These are phyloP conservation scores for Cladosporium sp. DNA, from an alignment of 2,329 filamentous ascomycete species.

Conservation along the genomic window DNA sequence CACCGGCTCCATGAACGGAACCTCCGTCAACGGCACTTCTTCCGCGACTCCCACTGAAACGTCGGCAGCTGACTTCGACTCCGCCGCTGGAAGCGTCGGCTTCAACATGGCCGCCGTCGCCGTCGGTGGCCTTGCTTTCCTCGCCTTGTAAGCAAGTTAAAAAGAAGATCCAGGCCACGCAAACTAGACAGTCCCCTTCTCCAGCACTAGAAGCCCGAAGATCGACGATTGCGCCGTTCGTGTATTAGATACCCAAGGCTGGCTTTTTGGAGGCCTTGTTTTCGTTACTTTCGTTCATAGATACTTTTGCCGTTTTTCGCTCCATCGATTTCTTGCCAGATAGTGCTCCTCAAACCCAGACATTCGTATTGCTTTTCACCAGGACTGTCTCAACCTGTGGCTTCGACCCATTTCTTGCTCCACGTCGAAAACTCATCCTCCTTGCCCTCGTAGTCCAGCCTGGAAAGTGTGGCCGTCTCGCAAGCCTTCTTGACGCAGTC, in stretches of 20 bases:
- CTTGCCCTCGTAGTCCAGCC: conserved; percentile 58
- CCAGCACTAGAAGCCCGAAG: no score
- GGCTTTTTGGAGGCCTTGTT: not conserved
- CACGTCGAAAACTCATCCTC: conserved; percentile 76
- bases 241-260: not conserved
- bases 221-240: not conserved
- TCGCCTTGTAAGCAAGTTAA: conserved; percentile 1
- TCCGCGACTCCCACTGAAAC: conserved; percentile 13
- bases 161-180: no score
- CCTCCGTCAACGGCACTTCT: conserved; percentile 19
- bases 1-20: conserved; percentile 31
- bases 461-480: conserved; percentile 52
- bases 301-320: conserved; percentile 1
- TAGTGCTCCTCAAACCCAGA: no score
- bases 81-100: not conserved
- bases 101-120: conserved; percentile 9
- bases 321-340: not conserved
- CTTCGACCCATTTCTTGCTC: conserved; percentile 56
- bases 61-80: conserved; percentile 10
- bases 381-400: conserved; percentile 22
- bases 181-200: no score
- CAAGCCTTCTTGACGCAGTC: conserved; percentile 59
- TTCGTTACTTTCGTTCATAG: conserved; percentile 11
- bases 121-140: conserved; percentile 5
- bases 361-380: not conserved